Evolutionary conservation across 2,329 filamentous ascomycete species (phyloP), one percentile per base, ranked within the genome.

Genomic region (Akanthomyces lecanii): DNA sequence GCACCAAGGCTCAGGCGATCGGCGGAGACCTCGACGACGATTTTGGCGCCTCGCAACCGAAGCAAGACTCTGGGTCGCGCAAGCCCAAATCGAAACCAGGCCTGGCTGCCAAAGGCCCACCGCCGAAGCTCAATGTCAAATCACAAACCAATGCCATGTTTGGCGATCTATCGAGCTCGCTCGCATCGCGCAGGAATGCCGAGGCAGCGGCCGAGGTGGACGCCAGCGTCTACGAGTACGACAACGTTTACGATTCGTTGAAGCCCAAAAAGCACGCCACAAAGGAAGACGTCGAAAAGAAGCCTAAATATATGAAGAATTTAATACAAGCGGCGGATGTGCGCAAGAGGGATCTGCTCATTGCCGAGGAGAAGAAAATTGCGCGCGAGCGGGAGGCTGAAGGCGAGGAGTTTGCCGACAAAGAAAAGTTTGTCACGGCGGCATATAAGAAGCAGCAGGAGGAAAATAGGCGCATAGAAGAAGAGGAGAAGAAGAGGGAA

Each of bases 401-500:
- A 72, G 91, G 91, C 21, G 91, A 94, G 40, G 89, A 89, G 71
- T 95, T 87, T 69, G 89, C 84, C 0, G 91, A 89, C 69, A 95
- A 93, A 77, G 91, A 95, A 72, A 91, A 89, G 75, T 95, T 95
- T 68, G 91, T 95, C 40, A 95, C 91, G 0, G 88, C 87, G 63
- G 90, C 90, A 42, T 96, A 95, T 73, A 91, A 90, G 78, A 82
- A 83, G 71, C 90, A 94, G 71, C 90, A 93, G 70, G 89, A 89
- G 72, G 91, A 93, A 74, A 87, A 91, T 67, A 79, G 81, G 67
- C 78, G 81, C 61, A 71, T 90, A 10, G 89, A 93, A 70, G 89
- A 87, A 66, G 89, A 91, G 71, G 90, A 95, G 76, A 83, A 80
- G 71, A 76, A 74, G 64, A 79, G 81, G 63, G 88, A 91, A 69